Conservation (phyloP, 805 yeast genomes). For the Candida coquimbonensis region DNA sequence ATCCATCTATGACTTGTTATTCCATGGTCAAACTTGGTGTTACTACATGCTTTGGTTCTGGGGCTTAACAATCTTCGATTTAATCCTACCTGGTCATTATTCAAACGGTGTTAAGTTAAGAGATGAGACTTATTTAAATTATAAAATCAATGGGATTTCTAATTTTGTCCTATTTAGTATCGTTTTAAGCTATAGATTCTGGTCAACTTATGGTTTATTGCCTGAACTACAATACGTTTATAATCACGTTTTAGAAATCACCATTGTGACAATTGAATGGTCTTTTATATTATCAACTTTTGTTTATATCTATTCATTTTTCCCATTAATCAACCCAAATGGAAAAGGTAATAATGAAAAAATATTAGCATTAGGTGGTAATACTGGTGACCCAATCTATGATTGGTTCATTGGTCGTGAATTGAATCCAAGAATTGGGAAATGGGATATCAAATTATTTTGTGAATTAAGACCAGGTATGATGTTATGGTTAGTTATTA, state of each 20-base stretch:
- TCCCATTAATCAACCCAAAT: conserved; percentile 45
- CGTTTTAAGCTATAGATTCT: conserved; percentile 45
- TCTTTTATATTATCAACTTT: conserved; percentile 55
- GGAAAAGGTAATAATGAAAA: conserved; percentile 54
- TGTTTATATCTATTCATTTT: conserved; percentile 62
- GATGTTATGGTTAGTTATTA: conserved; percentile 75
- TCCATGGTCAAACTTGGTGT: conserved; percentile 47
- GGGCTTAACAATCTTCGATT: conserved; percentile 55
- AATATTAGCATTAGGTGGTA: conserved; percentile 81
- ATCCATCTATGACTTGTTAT: conserved; percentile 28
- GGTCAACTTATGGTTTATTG: conserved; percentile 42
- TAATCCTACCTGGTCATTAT: conserved; percentile 56
- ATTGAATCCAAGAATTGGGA: conserved; percentile 82
- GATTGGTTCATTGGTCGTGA: conserved; percentile 98
- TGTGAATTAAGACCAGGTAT: conserved; percentile 95
- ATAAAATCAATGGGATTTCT: conserved; percentile 76
- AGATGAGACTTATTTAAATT: conserved; percentile 64
- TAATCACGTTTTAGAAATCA: conserved; percentile 58
- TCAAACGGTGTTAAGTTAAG: conserved; percentile 64
- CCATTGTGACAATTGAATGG: conserved; percentile 55
- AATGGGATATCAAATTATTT: conserved; percentile 82
- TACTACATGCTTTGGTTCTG: conserved; percentile 71
- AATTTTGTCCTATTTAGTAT: conserved; percentile 36
- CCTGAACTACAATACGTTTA: conserved; percentile 81
- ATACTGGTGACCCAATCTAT: conserved; percentile 64